Base-by-base conservation (phyloP, 768 basidiomycete genomes). In the Termitomyces titanicus region DNA sequence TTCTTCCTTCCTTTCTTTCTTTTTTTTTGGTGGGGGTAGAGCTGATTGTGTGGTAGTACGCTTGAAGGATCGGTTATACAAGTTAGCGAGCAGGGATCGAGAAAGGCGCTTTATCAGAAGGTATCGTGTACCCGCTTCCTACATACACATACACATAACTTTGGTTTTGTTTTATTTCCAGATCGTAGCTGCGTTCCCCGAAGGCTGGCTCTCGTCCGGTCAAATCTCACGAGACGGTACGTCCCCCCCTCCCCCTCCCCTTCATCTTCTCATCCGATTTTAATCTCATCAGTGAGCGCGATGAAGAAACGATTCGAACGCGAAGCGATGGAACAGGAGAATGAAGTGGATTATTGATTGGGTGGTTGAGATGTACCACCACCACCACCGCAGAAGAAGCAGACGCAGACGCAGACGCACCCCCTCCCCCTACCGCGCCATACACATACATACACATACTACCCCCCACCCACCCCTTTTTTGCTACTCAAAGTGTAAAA, bases 191-290 rank as follows among this genome's bases (percentile, higher is more conserved):
- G 83, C 83, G 1, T 94, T 90, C 69, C 92, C 91, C 0, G 76
- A 85, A 0, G 89, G 89, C 12, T 94, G 92, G 92, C 83, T 93
- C 74, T 84, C 85, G 27, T 90, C 89, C 3, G 88, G 90, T 3
- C 88, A 91, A 68, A 89, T 94, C 56, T 92, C 89, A 33, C 79
- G 92, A 64, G 92, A 94, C 77, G 88, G 90, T 92, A 48, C 18
- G 33, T 53, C 45, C 25, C 53, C 27, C n/a, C 5, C 29, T 56
- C 4, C 0, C 4, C 10, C 18, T 9, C 27, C 38, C 35, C 45
- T 39, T 37, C 48, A 15, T 13, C n/a, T 13, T 3, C 48, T n/a
- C n/a, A n/a, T 45, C 40, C 29, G 29, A 29, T 29, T 29, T 10
- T 62, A 25, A 22, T 46, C 29, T 39, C 15, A 5, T 4, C 47